These are phyloP conservation scores for Brassica hybrid DNA, from an alignment of 441 rosid species.

Conservation along the genomic window DNA sequence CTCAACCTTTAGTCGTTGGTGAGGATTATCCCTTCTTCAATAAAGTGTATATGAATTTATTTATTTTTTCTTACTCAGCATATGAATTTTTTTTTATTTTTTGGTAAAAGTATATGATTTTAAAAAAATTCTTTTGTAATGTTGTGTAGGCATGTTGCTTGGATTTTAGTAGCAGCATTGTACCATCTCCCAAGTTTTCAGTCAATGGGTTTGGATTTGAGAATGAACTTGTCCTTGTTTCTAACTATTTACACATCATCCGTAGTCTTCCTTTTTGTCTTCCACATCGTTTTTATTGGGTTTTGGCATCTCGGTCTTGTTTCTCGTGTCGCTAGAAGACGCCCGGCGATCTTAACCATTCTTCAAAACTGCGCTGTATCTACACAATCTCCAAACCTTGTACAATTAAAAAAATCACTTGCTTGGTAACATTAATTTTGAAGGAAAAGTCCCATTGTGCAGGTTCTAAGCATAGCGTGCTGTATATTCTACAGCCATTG, in stretches of 20 bases:
- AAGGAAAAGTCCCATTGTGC: neutral
- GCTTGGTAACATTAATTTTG: neutral
- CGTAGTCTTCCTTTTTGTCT: conserved; percentile 86
- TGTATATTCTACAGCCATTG: conserved; percentile 98
- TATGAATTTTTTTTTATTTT: no score
- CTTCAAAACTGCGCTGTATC: conserved; percentile 95
- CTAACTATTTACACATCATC: conserved; percentile 87
- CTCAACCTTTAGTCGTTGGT: conserved; percentile 97
- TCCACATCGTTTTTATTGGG: conserved; percentile 88
- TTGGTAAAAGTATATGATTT: no score
- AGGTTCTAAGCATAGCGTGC: conserved; percentile 98
- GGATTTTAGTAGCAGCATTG: conserved; percentile 98
- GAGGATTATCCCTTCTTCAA: conserved; percentile 32
- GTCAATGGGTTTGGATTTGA: conserved; percentile 98
- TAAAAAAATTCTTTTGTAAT: neutral
- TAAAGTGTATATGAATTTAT: neutral
- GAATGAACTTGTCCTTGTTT: conserved; percentile 98
- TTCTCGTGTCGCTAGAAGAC: conserved; percentile 94
- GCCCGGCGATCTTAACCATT: conserved; percentile 91
- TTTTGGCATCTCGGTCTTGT: conserved; percentile 94
- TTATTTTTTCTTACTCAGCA: no score
- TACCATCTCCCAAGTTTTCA: conserved; percentile 99
- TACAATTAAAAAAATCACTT: neutral
- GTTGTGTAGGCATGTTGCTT: conserved; percentile 82
- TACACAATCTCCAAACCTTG: conserved; percentile 20